These are phyloP conservation scores for Histomonas meleagridis DNA, from an alignment of 208 protist genomes.

Conservation along the genomic window DNA sequence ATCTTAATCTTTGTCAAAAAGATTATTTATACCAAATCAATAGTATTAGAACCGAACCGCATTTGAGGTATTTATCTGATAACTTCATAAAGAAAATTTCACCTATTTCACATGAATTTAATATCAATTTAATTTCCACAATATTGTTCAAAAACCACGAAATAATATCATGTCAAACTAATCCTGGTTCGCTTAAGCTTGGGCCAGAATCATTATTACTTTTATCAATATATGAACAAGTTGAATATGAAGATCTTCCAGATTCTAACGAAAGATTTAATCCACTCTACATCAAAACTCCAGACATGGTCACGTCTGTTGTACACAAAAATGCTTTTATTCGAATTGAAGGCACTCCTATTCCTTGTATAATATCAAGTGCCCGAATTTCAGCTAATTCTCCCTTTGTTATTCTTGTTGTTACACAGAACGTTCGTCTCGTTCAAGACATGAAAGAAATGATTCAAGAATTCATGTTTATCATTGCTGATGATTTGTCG, in stretches of 20 bases:
- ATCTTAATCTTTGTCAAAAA: background rate
- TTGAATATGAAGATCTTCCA: conserved; percentile 1
- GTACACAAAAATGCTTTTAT: conserved; percentile 11
- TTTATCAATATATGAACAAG: background rate
- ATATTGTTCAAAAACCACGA: background rate
- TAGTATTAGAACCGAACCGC: background rate
- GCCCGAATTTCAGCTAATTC: background rate
- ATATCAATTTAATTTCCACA: background rate
- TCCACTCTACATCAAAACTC: background rate
- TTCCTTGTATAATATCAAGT: background rate
- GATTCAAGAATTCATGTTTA: background rate
- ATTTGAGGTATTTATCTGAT: background rate
- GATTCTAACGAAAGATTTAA: background rate
- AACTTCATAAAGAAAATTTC: background rate
- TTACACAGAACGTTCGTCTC: background rate
- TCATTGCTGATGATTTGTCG: too few relatives aligned
- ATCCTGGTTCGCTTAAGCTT: background rate
- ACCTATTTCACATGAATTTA: background rate
- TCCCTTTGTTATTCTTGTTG: background rate
- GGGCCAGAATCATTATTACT: background rate
- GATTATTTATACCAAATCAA: background rate
- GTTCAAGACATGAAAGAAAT: background rate
- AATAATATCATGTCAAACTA: background rate
- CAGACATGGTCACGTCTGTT: background rate
- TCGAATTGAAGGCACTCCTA: background rate